Evolutionary conservation across 2,329 filamentous ascomycete species (phyloP), one percentile per base, ranked within the genome.

Genomic region (Fonsecaea pedrosoi): DNA sequence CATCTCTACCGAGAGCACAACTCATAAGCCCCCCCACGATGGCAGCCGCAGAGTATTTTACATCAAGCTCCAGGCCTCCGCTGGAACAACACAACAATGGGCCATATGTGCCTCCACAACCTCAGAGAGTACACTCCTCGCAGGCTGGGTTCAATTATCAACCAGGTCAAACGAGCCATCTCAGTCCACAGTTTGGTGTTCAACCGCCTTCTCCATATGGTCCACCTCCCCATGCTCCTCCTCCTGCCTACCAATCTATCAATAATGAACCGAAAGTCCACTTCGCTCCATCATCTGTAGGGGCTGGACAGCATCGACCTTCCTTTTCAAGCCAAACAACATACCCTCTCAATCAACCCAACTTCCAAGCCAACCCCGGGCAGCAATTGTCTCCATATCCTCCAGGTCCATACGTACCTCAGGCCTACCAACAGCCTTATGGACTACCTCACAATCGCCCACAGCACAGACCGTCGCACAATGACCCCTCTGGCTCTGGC

Each of bases 41-140:
- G 71, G 69, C 71, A 65, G 71, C 71, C 34, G 68, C 69, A 63
- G 70, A 72, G n/a, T 73, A 70, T 57, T 72, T 66, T 45, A 60
- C 65, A 10, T 40, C 61, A n/a, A 66, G 48, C 45, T 56, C 67
- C 4, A 64, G 69, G 59, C 67, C 69, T 32, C 55, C 58, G 34
- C 60, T 64, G 15, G 61, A 64, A 34, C 68, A 64, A 55, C 62
- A 65, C 32, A 66, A 62, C 54, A 40, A 59, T n/a, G 54, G 63
- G 30, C 55, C 59, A 3, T 50, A 65, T 58, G 65, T 38, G 30
- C 67, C 69, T 10, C 59, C 66, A 54, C 54, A 48, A 37, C 61
- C 63, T 40, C 68, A 65, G 60, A 62, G 64, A 58, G 42, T 62
- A 18, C 62, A 64, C 34, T 69, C 68, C 7, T 60, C 68, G 15